phyloP scores from a whole-genome alignment of 2,329 filamentous ascomycete species.

The Zymoseptoria crescenta region DNA sequence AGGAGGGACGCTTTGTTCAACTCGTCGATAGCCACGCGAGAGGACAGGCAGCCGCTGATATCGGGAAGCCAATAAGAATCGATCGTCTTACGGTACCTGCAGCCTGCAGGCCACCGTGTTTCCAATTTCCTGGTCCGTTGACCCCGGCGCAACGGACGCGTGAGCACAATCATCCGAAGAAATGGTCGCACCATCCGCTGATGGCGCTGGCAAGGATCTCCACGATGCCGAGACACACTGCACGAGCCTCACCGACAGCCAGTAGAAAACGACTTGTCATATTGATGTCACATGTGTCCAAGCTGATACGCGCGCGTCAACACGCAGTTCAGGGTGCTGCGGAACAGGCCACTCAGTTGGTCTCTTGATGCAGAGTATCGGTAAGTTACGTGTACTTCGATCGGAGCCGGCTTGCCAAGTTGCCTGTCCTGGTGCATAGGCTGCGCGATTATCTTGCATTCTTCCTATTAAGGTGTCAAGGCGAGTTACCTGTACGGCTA shows the following conservation, averaged over 20 bases:
- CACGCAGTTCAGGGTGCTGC: too few species aligned
- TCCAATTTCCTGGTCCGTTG: not conserved
- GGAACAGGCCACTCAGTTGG: too few species aligned
- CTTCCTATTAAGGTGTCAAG: too few species aligned
- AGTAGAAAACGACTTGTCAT: not conserved
- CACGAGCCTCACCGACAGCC: not conserved
- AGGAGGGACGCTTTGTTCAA: not conserved
- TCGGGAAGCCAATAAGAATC: not conserved
- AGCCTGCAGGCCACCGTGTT: not conserved
- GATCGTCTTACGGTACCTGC: not conserved
- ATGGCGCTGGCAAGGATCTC: not conserved
- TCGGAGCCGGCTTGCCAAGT: too few species aligned
- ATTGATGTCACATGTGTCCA: not conserved
- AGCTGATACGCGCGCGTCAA: not conserved
- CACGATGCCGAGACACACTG: not conserved
- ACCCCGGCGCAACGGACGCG: not conserved
- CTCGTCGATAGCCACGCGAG: not conserved
- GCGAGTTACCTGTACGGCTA: too few species aligned
- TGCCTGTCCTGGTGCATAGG: too few species aligned
- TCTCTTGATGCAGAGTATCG: too few species aligned
- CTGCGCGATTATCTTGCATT: too few species aligned
- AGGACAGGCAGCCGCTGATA: slow-evolving; percentile 1
- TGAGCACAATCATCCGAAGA: not conserved
- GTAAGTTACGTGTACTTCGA: too few species aligned
- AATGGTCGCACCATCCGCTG: too few species aligned